phyloP scores from a whole-genome alignment of 2,329 filamentous ascomycete species.

The Fusarium verrucosum region DNA sequence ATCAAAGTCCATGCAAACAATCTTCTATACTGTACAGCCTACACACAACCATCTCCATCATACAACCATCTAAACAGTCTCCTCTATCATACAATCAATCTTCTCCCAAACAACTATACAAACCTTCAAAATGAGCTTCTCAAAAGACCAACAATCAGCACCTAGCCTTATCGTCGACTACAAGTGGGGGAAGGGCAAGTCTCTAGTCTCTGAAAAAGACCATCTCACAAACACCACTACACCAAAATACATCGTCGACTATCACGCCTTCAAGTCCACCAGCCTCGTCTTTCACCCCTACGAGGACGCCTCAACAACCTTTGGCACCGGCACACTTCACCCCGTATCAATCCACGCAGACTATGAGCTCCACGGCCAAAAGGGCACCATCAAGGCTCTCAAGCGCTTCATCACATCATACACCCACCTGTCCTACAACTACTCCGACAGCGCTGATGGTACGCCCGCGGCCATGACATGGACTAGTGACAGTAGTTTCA shows the following conservation, averaged over 20 bases:
- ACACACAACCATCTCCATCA: no score
- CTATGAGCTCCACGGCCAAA: constrained; percentile 34
- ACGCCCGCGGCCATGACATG: constrained; percentile 33
- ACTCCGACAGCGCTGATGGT: constrained; percentile 9
- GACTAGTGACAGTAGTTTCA: constrained; percentile 27
- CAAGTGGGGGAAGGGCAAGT: constrained; percentile 31
- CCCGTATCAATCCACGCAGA: constrained; percentile 34
- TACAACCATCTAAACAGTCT: no score
- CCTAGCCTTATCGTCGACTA: constrained; percentile 26
- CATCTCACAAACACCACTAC: neutral
- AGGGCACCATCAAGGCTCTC: constrained; percentile 36
- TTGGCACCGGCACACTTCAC: constrained; percentile 33
- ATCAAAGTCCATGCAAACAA: no score
- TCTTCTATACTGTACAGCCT: no score
- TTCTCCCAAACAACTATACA: neutral
- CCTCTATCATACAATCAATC: neutral
- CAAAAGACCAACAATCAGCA: neutral
- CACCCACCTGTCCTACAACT: constrained; percentile 35
- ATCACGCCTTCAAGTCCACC: constrained; percentile 18
- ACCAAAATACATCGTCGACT: constrained; percentile 28
- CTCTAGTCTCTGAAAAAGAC: constrained; percentile 15
- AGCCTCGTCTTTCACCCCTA: constrained; percentile 23
- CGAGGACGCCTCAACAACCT: neutral
- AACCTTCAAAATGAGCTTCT: neutral
- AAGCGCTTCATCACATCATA: constrained; percentile 34